Percentiles rank a stretch among this genome's conserved stretches.
Evolutionary conservation across 202 grass and related monocot genomes (phyloP).

Genomic region (Elaeis oleifera): DNA sequence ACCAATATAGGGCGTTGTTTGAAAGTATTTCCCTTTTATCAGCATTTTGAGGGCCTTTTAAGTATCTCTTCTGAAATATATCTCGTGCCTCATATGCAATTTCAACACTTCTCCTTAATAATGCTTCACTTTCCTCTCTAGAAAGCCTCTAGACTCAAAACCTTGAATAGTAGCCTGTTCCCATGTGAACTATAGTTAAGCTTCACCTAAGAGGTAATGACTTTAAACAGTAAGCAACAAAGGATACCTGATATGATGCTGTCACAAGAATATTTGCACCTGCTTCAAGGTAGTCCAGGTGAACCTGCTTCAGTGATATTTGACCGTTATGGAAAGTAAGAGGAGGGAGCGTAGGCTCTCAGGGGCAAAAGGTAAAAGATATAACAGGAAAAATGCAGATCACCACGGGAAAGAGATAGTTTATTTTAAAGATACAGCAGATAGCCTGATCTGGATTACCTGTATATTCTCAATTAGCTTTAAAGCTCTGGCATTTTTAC

Average conservation of each 20-base stretch:
- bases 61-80: constrained; percentile 32
- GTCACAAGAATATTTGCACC: constrained; percentile 44
- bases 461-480: not conserved
- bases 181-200: not conserved
- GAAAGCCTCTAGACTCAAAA: constrained; percentile 45
- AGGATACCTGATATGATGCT: constrained; percentile 40
- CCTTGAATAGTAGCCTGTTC: constrained; percentile 41
- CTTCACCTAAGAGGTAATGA: too few species aligned
- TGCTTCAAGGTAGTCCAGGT: constrained; percentile 44
- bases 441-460: too few species aligned
- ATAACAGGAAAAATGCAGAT: too few species aligned
- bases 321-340: not conserved
- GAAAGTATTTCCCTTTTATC: not conserved
- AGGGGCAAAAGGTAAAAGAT: not conserved
- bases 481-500: not conserved
- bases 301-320: constrained; percentile 25
- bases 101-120: constrained; percentile 42
- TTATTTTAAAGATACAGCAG: too few species aligned
- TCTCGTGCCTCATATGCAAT: constrained; percentile 35
- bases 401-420: too few species aligned
- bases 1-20: constrained; percentile 28
- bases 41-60: not conserved
- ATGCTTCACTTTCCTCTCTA: constrained; percentile 37
- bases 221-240: not conserved
- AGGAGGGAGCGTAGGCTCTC: not conserved